Conservation (phyloP, 768 basidiomycete genomes). For the Galerina marginata region DNA sequence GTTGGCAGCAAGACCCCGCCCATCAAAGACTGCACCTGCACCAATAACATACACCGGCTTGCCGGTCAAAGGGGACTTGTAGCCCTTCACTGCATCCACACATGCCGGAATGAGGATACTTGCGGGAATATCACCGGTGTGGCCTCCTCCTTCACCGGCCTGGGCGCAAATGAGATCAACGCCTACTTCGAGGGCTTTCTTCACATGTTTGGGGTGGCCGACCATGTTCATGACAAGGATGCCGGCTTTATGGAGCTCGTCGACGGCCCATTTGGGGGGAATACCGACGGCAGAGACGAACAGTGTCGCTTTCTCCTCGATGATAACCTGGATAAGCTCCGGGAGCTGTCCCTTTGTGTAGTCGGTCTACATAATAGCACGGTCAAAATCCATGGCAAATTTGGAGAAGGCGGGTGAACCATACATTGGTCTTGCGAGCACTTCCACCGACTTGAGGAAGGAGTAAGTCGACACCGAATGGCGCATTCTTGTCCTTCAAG, state of each 20-base stretch:
- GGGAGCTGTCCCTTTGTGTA: slow-evolving; percentile 89
- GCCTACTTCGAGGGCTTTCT: slow-evolving; percentile 80
- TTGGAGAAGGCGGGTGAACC: slow-evolving; percentile 12
- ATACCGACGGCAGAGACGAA: slow-evolving; percentile 94
- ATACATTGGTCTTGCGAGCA: slow-evolving; percentile 90
- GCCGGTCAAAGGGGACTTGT: slow-evolving; percentile 80
- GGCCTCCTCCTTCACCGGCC: slow-evolving; percentile 90
- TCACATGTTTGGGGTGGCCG: slow-evolving; percentile 91
- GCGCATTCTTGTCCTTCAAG: slow-evolving; percentile 74
- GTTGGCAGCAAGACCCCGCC: slow-evolving; percentile 86
- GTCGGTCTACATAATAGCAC: slow-evolving; percentile 58
- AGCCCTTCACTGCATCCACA: slow-evolving; percentile 82
- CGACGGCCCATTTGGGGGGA: slow-evolving; percentile 81
- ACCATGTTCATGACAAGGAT: slow-evolving; percentile 96
- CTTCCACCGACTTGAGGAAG: slow-evolving; percentile 86
- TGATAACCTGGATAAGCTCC: slow-evolving; percentile 88
- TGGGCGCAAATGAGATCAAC: slow-evolving; percentile 95
- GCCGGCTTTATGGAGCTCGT: slow-evolving; percentile 81
- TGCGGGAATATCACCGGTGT: slow-evolving; percentile 85
- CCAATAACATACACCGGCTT: slow-evolving; percentile 87
- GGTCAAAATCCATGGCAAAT: not conserved
- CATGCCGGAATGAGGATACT: slow-evolving; percentile 90
- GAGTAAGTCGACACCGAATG: slow-evolving; percentile 92
- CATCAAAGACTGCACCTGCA: slow-evolving; percentile 91
- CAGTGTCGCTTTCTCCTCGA: slow-evolving; percentile 85